Conservation (phyloP, 352 stramenopile species). For the Poterioochromonas sp. region DNA sequence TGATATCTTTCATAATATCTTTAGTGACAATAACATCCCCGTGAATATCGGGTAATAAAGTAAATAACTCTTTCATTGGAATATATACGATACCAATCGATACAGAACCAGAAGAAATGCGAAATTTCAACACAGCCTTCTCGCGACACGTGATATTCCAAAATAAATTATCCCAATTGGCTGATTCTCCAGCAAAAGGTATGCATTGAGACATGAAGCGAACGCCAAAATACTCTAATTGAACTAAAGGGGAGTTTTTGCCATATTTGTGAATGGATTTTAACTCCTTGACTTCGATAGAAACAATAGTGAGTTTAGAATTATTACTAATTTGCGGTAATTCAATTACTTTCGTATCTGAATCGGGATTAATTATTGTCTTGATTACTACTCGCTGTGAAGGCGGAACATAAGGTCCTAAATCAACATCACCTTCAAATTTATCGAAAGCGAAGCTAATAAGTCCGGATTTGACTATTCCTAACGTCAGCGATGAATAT, state of each 20-base stretch:
- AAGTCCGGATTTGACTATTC: background rate
- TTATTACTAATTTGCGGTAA: background rate
- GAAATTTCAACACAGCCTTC: background rate
- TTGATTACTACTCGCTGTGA: too few species aligned
- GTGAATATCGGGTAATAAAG: too few species aligned
- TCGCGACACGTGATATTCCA: background rate
- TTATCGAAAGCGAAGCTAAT: background rate
- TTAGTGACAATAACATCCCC: too few species aligned
- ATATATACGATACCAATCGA: background rate
- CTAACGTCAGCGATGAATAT: background rate
- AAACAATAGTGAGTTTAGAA: background rate
- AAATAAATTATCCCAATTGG: constrained; percentile 2
- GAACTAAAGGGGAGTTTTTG: constrained; percentile 29
- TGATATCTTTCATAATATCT: too few species aligned
- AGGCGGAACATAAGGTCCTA: too few species aligned
- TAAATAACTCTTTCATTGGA: background rate
- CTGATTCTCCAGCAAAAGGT: background rate
- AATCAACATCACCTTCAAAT: too few species aligned
- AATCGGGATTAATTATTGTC: too few species aligned
- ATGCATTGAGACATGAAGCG: background rate
- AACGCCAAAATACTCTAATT: background rate
- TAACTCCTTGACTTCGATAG: background rate
- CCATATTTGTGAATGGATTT: constrained; percentile 14
- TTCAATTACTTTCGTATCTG: background rate
- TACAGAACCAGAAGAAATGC: background rate